Base-by-base conservation (phyloP, 2,329 filamentous ascomycete species). In the Emergomyces orientalis region DNA sequence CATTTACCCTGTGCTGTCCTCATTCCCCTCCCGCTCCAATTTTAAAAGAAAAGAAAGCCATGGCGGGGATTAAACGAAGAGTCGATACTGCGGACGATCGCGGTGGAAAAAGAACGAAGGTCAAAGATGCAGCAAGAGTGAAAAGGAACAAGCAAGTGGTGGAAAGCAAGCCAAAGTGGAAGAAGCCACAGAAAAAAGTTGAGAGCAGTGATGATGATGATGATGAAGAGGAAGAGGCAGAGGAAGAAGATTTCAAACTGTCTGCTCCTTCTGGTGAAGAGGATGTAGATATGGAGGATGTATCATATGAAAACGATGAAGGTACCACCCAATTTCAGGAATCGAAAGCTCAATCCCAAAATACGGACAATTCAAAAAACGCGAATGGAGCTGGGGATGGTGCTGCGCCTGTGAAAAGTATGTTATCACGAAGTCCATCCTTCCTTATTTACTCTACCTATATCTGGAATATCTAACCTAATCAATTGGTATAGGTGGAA, bases 201-300 rank as follows among this genome's bases (percentile, higher is more conserved):
- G 68, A 75, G 61, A 74, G 75, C 27, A 76, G 77, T 64, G 74
- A 78, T 11, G 32, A 37, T n/a, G 54, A 56, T 9, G 34, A 56
- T 39, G 32, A 41, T 34, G 52, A 37, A 11, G 34, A 56, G 22
- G 51, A 55, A 8, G 51, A 22, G 1, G 30, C 19, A 0, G 30
- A 34, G 19, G 51, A 22, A 22, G 30, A 22, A 22, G 19, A 7
- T 34, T 34, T 34, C 7, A 32, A 32, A 45, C 17, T 54, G 49
- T 17, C 30, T 34, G 25, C 14, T 6, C 27, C 49, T 27, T 43
- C n/a, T 8, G 8, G 9, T 27, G 81, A 84, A 64, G 82, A 82
- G 8, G 82, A 83, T 59, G 82, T 75, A 30, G 72, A 76, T 62
- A 74, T 84, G 68, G 77, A 77, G 64, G 69, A 67, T 30, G 71